Base-by-base conservation (phyloP, 2,329 filamentous ascomycete genomes). In the Albophoma yamanashiensis region DNA sequence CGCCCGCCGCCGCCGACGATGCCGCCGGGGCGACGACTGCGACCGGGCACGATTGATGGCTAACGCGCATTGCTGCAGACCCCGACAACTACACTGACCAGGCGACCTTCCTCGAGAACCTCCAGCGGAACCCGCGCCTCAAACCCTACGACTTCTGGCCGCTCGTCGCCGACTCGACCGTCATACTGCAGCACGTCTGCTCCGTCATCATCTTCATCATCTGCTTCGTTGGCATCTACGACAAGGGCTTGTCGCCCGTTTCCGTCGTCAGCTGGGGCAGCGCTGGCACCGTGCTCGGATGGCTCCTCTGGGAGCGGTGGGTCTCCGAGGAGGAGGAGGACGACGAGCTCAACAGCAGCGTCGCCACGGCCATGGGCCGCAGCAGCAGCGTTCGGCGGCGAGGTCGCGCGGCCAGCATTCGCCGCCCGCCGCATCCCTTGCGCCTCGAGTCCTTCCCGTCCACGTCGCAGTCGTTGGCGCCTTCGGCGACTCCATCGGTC, bases 81-180 rank as follows among this genome's bases (percentile, higher is more conserved):
- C 92, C 94, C n/a, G 94, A 99, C 74, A 99, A 99, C 74, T 97
- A 97, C 72, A 97, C 94, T 47, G 94, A 99, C 71, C 92, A 94
- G 71, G 90, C 91, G 62, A 97, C 94, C 1, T 99, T 99, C 68
- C 87, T 99, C 65, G 93, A 97, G 70, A 92, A 96, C 68, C 84
- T 99, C 22, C 93, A 99, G 74, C 86, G 92, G 56, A 99, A 99
- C 72, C 93, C 93, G 5, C 87, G 92, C 47, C 83, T 97, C 58
- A 89, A 94, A 65, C 93, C 93, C 0, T 99, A 99, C 74, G 92
- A 97, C 70, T 99, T 99, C 75, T 99, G 94, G 93, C 91, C 92
- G 11, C 81, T 99, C 40, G 92, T 97, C 57, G 90, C 91, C 60
- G 93, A 97, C 73, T 93, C 91, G 17, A 97, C 93, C 3, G 91